Evolutionary conservation across 2,329 filamentous ascomycete genomes (phyloP), one percentile per base, ranked within the genome.

Genomic region (Sclerotinia trifoliorum): DNA sequence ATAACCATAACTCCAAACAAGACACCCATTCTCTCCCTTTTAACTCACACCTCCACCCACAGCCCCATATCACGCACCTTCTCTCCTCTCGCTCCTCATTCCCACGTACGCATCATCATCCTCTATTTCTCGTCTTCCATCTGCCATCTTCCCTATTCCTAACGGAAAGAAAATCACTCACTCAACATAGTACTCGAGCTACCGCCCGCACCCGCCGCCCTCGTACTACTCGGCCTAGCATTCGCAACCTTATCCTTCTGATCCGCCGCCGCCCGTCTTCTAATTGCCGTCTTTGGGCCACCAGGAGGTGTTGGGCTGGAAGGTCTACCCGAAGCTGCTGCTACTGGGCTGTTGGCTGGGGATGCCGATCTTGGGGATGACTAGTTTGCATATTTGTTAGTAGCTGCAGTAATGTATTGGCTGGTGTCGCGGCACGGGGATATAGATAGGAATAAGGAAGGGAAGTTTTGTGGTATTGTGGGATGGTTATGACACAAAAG

Each of bases 141-240:
- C 60, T 52, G 58, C 48, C 52, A 60, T 39, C 51, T 39, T 48
- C 56, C 15, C 46, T 13, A 24, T 21, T 44, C 29, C 39, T n/a
- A 29, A 55, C 17, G 10, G 21, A n/a, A 54, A 58, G 35, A 57
- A 49, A 55, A 51, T 21, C 49, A 87, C 90, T 74, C 90, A 93
- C 94, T 94, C 84, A 99, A 85, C 95, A 99, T 99, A 65, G 95
- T 99, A 83, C 93, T 96, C 81, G 91, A 96, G 79, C 93, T 97
- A 73, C 95, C 95, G 74, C 95, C 95, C 24, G 95, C 95, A 75
- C 95, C 95, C 46, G 95, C 95, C 51, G 94, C 89, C 77, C 95
- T 88, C 74, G 95, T 99, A 83, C 92, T 96, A 80, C 90, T 92
- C 63, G 95, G 95, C 75, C 95, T 87, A 73, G 88, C 91, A 90